Base-by-base conservation (phyloP, 768 basidiomycete species). In the Pulveroboletus sp. region DNA sequence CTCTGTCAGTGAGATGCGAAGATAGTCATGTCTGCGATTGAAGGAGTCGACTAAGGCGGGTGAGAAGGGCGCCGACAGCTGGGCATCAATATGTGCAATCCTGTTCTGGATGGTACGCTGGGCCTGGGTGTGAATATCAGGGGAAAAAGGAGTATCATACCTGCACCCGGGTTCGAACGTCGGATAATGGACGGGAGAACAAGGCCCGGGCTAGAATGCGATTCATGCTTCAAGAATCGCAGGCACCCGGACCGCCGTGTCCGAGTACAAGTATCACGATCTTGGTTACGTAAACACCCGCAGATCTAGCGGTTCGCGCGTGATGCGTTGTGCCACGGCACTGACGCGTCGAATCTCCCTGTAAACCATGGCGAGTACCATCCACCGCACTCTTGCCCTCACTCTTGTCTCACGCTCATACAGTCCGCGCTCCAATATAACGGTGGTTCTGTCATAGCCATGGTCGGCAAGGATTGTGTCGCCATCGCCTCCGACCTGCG, bases 391-490 rank as follows among this genome's bases (percentile, higher is more conserved):
- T 36, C 36, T 32, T 29, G 10, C 35, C 47, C 5, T 42, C 22
- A 38, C 4, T 38, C 22, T 22, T 16, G 30, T 32, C 53, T 55
- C 23, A 63, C 27, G 27, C n/a, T 0, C 8, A 10, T 32, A 19
- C 42, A 93, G 90, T 93, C 90, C 64, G 83, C 88, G 60, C 88
- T 95, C 89, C 80, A 91, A 71, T 76, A 85, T 55, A 97, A 96
- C 78, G 94, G 94, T 75, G 96, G 96, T 73, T 96, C 94, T 73
- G 91, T 95, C 62, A 80, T 99, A 71, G 96, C 96, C 76, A 99
- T 99, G 96, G 87, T 88, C 51, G 96, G 96, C 55, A 97, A 98
- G 73, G 88, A 93, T 60, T 99, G 96, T 69, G 96, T 99, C 43
- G 96, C 96, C 45, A 98, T 98, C 72, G 96, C 95, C 23, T 92